A percentile compares a stretch with the other conserved stretches of the same genome.
Evolutionary conservation across 2,329 filamentous ascomycete genomes (phyloP).

Genomic region (Aureobasidium sp.): DNA sequence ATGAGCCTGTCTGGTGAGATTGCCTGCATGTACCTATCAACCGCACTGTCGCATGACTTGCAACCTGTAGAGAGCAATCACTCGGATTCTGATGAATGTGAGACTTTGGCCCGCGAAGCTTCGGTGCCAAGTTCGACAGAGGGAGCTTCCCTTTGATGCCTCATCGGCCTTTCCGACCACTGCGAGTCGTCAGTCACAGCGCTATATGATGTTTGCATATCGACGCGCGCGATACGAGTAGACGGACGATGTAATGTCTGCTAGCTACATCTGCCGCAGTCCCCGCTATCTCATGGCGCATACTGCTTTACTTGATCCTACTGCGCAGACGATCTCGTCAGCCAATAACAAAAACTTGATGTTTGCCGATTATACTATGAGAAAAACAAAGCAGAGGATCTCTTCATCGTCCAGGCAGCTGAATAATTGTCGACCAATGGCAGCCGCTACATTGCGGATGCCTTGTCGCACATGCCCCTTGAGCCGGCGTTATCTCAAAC

Average conservation of each 20-base stretch:
- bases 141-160: neutral
- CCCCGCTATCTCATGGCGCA: neutral
- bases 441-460: neutral
- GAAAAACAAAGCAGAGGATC: neutral
- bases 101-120: neutral
- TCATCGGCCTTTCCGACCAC: neutral
- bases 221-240: neutral
- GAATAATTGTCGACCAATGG: constrained; percentile 3
- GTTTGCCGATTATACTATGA: neutral
- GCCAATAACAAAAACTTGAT: neutral
- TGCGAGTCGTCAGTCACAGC: neutral
- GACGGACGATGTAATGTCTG: neutral
- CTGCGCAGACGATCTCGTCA: neutral
- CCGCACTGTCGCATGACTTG: too few species aligned
- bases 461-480: neutral
- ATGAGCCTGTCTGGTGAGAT: neutral
- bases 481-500: neutral
- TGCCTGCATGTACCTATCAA: too few species aligned
- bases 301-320: neutral
- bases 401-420: neutral
- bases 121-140: neutral
- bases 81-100: too few species aligned
- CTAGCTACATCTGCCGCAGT: neutral
- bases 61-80: too few species aligned
- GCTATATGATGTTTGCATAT: neutral